These are phyloP conservation scores for Debaryomyces sp. DNA, from an alignment of 1,139 yeast genomes.

Conservation along the genomic window DNA sequence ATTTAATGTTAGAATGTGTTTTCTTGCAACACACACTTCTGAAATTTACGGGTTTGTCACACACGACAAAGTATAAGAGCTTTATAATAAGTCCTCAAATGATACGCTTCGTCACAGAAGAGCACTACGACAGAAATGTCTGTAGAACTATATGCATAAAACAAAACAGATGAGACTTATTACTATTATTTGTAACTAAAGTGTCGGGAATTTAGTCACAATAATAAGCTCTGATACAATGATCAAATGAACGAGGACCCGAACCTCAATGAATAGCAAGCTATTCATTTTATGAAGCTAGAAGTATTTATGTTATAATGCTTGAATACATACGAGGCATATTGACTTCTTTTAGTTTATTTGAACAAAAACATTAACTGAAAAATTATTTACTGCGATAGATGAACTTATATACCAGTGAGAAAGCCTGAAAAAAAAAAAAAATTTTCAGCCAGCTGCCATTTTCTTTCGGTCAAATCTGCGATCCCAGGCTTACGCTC, in stretches of 20 bases:
- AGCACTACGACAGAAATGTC: neutral
- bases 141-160: neutral
- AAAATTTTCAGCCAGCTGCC: slow-evolving; percentile 7
- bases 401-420: slow-evolving; percentile 1
- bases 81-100: slow-evolving; percentile 1
- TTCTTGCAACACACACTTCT: neutral
- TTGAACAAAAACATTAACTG: slow-evolving; percentile 19
- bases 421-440: slow-evolving; percentile 11
- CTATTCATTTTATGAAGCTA: slow-evolving; percentile 7
- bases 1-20: slow-evolving; percentile 27
- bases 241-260: slow-evolving; percentile 62
- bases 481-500: neutral
- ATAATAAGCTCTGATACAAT: slow-evolving; percentile 33
- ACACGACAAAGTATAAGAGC: slow-evolving; percentile 1
- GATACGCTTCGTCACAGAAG: neutral
- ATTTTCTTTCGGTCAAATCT: neutral
- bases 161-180: slow-evolving; percentile 11
- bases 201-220: slow-evolving; percentile 87
- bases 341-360: slow-evolving; percentile 30
- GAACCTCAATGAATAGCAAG: slow-evolving; percentile 50
- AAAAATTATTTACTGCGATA: slow-evolving; percentile 7
- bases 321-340: slow-evolving; percentile 58
- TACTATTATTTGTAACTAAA: slow-evolving; percentile 54
- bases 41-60: neutral
- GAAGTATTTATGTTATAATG: neutral